Evolutionary conservation across 495 filamentous ascomycete species (phyloP).

Genomic region (Chaetomium fimeti): DNA sequence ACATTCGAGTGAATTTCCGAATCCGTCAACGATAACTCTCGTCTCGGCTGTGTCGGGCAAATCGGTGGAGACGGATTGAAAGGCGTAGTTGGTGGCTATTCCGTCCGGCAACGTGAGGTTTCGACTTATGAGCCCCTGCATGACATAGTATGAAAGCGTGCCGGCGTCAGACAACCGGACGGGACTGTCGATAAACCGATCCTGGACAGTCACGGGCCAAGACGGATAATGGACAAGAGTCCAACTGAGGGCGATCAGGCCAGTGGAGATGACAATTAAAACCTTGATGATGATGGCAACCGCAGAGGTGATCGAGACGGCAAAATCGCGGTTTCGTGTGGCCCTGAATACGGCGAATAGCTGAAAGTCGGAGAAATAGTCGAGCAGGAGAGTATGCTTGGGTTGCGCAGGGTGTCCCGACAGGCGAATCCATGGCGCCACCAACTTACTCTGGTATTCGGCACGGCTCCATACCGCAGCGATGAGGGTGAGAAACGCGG

Average conservation of each 20-base stretch:
- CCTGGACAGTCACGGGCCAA: not conserved
- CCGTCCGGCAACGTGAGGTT: not conserved
- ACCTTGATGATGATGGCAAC: conserved; percentile 1
- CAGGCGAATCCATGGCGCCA: not conserved
- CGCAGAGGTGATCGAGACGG: not conserved
- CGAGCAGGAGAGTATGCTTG: not conserved
- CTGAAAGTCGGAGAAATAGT: conserved; percentile 3
- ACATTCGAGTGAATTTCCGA: not conserved
- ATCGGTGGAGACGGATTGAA: not conserved
- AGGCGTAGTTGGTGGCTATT: not conserved
- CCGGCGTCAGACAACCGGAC: not conserved
- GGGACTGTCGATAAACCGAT: not conserved
- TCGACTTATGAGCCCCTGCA: not conserved
- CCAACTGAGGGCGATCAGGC: not conserved
- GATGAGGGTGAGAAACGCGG: not conserved
- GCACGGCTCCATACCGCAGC: not conserved
- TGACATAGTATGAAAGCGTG: not conserved
- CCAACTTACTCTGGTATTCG: conserved; percentile 1
- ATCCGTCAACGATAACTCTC: not conserved
- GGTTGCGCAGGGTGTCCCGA: not conserved
- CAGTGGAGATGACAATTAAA: conserved; percentile 1
- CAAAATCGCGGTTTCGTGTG: not conserved
- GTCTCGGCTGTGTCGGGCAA: not conserved
- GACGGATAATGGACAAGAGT: not conserved
- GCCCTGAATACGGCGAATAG: not conserved